These are phyloP conservation scores for Talaromyces thailandensis DNA, from an alignment of 495 filamentous ascomycete species.

Conservation along the genomic window DNA sequence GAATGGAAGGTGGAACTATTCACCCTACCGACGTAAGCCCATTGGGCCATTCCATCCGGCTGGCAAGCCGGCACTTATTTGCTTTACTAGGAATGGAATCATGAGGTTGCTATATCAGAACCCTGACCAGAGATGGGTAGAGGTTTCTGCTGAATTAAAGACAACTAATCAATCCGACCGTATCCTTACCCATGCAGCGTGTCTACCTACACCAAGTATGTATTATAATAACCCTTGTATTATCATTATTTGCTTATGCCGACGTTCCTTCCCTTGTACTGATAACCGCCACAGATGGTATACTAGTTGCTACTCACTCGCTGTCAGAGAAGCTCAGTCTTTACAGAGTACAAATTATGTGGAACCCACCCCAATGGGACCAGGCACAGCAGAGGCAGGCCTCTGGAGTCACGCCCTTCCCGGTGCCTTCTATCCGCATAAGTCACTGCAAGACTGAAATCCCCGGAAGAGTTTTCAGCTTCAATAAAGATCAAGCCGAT, in stretches of 20 bases:
- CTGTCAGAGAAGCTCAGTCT: slow-evolving; percentile 56
- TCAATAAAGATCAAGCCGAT: slow-evolving; percentile 16
- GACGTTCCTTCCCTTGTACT: slow-evolving; percentile 6
- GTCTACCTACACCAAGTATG: slow-evolving; percentile 63
- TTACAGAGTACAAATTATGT: slow-evolving; percentile 47
- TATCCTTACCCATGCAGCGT: slow-evolving; percentile 69
- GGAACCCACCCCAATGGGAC: slow-evolving; percentile 36
- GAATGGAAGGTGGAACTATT: slow-evolving; percentile 43
- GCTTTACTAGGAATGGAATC: slow-evolving; percentile 58
- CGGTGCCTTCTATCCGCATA: slow-evolving; percentile 34
- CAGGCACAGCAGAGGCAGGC: slow-evolving; percentile 21
- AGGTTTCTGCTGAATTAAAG: slow-evolving; percentile 60
- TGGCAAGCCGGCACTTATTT: slow-evolving; percentile 58
- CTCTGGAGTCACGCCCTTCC: slow-evolving; percentile 20
- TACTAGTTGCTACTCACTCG: slow-evolving; percentile 58
- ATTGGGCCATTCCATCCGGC: slow-evolving; percentile 60
- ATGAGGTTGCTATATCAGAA: slow-evolving; percentile 66
- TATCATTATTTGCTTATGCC: background rate
- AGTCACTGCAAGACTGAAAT: slow-evolving; percentile 32
- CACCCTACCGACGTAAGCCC: slow-evolving; percentile 36
- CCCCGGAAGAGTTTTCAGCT: slow-evolving; percentile 21
- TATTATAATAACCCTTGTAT: background rate
- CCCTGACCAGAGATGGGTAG: slow-evolving; percentile 54
- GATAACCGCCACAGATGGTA: slow-evolving; percentile 26
- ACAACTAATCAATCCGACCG: slow-evolving; percentile 58